A percentile compares a stretch with the other conserved stretches of the same genome.
Evolutionary conservation across 495 filamentous ascomycete genomes (phyloP).

Genomic region (Hypoxylon lienhwacheense): DNA sequence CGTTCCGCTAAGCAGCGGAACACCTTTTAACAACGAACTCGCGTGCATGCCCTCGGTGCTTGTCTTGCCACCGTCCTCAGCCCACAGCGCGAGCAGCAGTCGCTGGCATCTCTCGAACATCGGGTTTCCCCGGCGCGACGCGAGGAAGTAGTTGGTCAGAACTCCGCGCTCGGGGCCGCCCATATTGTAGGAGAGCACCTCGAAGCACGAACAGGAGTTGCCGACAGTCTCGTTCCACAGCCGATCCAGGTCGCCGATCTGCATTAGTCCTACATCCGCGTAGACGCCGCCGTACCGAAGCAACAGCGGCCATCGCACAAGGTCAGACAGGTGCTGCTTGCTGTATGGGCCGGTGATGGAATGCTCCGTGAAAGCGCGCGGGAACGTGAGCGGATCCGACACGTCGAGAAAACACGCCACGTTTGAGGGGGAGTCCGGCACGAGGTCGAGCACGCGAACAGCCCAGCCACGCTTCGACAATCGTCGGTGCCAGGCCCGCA

Average conservation of each 20-base stretch:
- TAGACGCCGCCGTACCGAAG: constrained; percentile 60
- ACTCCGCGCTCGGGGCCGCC: constrained; percentile 39
- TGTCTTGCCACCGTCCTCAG: constrained; percentile 49
- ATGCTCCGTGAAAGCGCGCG: constrained; percentile 51
- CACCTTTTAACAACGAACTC: constrained; percentile 49
- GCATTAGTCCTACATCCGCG: constrained; percentile 57
- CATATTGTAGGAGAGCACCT: constrained; percentile 51
- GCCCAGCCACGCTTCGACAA: constrained; percentile 55
- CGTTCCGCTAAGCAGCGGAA: constrained; percentile 41
- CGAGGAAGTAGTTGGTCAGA: constrained; percentile 56
- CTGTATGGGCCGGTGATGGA: constrained; percentile 52
- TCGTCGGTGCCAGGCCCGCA: constrained; percentile 59
- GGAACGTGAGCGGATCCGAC: constrained; percentile 47
- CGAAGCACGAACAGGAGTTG: constrained; percentile 48
- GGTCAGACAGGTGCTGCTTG: constrained; percentile 57
- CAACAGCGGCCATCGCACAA: constrained; percentile 58
- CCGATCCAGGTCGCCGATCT: constrained; percentile 57
- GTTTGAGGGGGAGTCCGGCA: constrained; percentile 48
- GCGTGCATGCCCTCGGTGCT: constrained; percentile 56
- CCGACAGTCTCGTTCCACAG: constrained; percentile 54
- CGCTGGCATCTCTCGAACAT: constrained; percentile 54
- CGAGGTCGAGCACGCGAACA: constrained; percentile 54
- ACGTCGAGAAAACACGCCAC: constrained; percentile 53
- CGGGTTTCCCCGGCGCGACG: constrained; percentile 45
- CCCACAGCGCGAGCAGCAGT: constrained; percentile 55